Evolutionary conservation across 805 yeast species (phyloP).

Genomic region (Clavispora santaluciae): DNA sequence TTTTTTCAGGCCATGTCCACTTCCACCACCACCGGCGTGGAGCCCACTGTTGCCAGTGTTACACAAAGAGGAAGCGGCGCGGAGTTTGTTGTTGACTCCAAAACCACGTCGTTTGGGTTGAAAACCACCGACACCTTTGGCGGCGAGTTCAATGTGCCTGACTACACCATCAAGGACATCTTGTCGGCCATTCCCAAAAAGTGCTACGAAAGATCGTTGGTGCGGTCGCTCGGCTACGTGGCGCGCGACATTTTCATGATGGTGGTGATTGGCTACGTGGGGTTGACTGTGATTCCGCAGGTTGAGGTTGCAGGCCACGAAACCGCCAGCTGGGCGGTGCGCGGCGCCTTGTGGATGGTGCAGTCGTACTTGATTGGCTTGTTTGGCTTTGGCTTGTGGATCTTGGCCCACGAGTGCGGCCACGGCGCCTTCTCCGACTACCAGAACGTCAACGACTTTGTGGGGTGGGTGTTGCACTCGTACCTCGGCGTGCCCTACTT

Average conservation of each 20-base stretch:
- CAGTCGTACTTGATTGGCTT: conserved; percentile 41
- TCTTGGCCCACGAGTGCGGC: conserved; percentile 62
- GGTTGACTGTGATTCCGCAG: conserved; percentile 39
- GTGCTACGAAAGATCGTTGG: conserved; percentile 52
- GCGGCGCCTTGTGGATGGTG: conserved; percentile 40
- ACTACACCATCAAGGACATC: conserved; percentile 54
- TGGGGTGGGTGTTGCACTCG: conserved; percentile 60
- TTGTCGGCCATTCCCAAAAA: conserved; percentile 55
- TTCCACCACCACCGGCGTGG: conserved; percentile 1
- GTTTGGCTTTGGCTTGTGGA: conserved; percentile 57
- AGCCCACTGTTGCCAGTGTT: neutral
- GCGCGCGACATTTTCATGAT: conserved; percentile 47
- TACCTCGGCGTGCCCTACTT: conserved; percentile 56
- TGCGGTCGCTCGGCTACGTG: conserved; percentile 48
- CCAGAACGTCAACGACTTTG: conserved; percentile 46
- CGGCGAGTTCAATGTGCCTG: conserved; percentile 55
- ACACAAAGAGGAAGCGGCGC: conserved; percentile 1
- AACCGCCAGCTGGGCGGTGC: conserved; percentile 18
- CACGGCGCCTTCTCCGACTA: conserved; percentile 59
- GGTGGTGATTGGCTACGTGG: conserved; percentile 39
- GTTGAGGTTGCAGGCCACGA: conserved; percentile 36
- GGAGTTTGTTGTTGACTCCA: conserved; percentile 1
- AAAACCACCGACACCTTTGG: conserved; percentile 51
- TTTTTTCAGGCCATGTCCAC: conserved; percentile 1
- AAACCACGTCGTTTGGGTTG: conserved; percentile 5